These are phyloP conservation scores for Penicillium capsulatum DNA, from an alignment of 2,329 filamentous ascomycete species.

Conservation along the genomic window DNA sequence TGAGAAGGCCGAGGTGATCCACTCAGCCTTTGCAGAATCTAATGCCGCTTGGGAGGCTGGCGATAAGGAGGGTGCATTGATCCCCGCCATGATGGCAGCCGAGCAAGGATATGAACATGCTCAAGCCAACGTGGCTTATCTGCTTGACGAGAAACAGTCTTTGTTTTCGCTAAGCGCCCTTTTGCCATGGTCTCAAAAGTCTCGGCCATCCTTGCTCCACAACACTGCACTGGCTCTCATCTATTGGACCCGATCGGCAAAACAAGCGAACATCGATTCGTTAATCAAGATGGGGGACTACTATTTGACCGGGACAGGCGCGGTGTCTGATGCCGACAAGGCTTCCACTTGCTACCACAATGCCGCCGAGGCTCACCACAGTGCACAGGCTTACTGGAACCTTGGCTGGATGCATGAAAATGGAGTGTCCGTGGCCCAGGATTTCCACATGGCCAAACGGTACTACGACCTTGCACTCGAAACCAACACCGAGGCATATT, in stretches of 20 bases:
- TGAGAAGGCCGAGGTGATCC: constrained; percentile 66
- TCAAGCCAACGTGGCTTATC: constrained; percentile 83
- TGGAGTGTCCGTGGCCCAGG: constrained; percentile 83
- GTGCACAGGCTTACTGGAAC: constrained; percentile 94
- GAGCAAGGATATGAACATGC: constrained; percentile 88
- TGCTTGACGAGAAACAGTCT: constrained; percentile 71
- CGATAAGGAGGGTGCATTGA: constrained; percentile 72
- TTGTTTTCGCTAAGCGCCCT: constrained; percentile 55
- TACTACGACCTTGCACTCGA: constrained; percentile 92
- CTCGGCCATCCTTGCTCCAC: constrained; percentile 46
- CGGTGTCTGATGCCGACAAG: constrained; percentile 68
- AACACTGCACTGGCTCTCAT: constrained; percentile 70
- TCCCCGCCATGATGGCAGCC: constrained; percentile 79
- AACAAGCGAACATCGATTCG: constrained; percentile 88
- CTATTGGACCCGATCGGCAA: constrained; percentile 92
- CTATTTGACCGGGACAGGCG: constrained; percentile 78
- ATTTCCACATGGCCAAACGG: constrained; percentile 94
- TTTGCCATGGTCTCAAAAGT: constrained; percentile 45
- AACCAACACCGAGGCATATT: constrained; percentile 87
- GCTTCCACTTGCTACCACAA: constrained; percentile 90
- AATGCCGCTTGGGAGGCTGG: constrained; percentile 77
- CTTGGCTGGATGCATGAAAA: constrained; percentile 99
- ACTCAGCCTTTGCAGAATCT: constrained; percentile 76
- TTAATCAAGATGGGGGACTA: constrained; percentile 99
- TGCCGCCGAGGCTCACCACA: constrained; percentile 85